Evolutionary conservation across 2,329 filamentous ascomycete genomes (phyloP), one percentile per base, ranked within the genome.

Genomic region (Exophiala alcalophila): DNA sequence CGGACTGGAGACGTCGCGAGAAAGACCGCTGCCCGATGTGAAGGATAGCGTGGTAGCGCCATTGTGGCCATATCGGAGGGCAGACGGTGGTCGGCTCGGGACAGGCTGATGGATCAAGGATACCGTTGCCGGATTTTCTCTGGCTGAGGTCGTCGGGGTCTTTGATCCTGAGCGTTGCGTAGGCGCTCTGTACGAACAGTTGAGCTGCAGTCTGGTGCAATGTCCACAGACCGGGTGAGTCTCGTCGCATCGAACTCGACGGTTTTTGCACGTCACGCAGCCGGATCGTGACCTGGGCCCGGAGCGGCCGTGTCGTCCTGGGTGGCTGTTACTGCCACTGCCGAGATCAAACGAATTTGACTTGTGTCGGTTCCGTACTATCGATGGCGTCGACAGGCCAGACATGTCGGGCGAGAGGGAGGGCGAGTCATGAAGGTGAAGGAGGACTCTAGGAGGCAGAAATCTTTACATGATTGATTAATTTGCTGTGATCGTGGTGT

Each of bases 211-310:
- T 19, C 35, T 26, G 3, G 14, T 15, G 35, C 35, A 38, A 14
- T 38, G 23, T 8, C 35, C 35, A 16, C 35, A 38, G 25, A 28
- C 24, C 3, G 35, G 35, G 16, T 38, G 35, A 10, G 9, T 3
- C 12, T 38, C 35, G 10, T 38, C 35, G 18, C 35, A 38, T 16
- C 35, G 35, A n/a, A 38, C 35, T 10, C 35, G 11, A 3, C 35
- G 35, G 10, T 38, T 23, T 12, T 38, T 38, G 35, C 35, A 38
- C 18, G 11, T 38, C 10, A 29, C 23, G 15, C 35, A 38, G 11
- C 35, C 35, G 6, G 24, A 18, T 18, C 35, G 24, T 5, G 35
- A 38, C 3, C 35, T 23, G 29, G 35, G 35, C 3, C 23, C 35
- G 8, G 35, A 38, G 3, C 35, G 35, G n/a, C 33, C 33, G n/a